Conservation (phyloP, 371 early-diverging fungal species). For the Hamiltosporidium tvaerminnensis region DNA sequence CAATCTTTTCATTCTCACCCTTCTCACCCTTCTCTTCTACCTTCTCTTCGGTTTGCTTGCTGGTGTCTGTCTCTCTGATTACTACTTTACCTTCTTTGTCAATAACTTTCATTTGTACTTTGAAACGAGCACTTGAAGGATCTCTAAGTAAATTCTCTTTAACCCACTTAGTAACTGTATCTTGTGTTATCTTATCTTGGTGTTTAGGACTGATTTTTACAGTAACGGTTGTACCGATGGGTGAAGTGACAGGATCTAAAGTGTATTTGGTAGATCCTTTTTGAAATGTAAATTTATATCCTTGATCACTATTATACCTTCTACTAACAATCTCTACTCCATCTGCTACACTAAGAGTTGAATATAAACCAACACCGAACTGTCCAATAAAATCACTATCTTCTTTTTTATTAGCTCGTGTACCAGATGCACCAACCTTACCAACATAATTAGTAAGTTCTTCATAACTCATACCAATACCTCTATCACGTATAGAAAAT, state of each 20-base stretch:
- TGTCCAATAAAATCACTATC: not conserved
- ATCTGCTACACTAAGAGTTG: slow-evolving; percentile 1
- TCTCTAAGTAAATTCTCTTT: slow-evolving; percentile 5
- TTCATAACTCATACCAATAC: slow-evolving; percentile 3
- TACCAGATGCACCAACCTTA: slow-evolving; percentile 3
- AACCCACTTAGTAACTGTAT: slow-evolving; percentile 7
- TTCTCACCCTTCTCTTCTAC: slow-evolving; percentile 13
- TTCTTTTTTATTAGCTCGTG: not conserved
- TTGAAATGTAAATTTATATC: not conserved
- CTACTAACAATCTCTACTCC: not conserved
- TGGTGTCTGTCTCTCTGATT: no score
- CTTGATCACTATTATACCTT: slow-evolving; percentile 3
- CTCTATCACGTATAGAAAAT: not conserved
- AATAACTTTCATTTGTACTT: not conserved
- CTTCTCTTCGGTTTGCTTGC: no score
- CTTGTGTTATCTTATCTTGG: not conserved
- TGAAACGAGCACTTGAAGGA: not conserved
- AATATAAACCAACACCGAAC: slow-evolving; percentile 7
- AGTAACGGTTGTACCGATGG: slow-evolving; percentile 4
- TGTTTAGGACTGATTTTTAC: not conserved
- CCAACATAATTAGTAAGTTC: slow-evolving; percentile 2
- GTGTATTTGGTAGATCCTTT: not conserved
- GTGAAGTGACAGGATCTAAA: not conserved
- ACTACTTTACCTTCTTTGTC: no score
- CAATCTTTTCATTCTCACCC: no score